Evolutionary conservation across 495 filamentous ascomycete genomes (phyloP).

Genomic region (Lichenothelia convexa): DNA sequence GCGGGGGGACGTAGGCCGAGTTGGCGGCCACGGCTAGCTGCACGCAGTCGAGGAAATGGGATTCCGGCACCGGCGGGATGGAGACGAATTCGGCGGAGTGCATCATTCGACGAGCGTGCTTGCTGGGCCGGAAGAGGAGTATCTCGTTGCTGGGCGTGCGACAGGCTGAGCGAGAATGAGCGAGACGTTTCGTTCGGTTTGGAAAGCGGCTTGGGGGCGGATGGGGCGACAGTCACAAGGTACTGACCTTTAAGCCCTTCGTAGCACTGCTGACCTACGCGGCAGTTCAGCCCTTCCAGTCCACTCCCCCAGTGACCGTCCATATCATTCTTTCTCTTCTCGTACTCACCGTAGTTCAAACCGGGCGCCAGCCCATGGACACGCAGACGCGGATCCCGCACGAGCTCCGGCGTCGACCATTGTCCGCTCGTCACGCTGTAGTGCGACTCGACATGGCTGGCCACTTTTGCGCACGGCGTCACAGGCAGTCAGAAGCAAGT

Average conservation of each 20-base stretch:
- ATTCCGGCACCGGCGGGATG: conserved; percentile 54
- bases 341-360: conserved; percentile 77
- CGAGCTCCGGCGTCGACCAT: conserved; percentile 59
- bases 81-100: conserved; percentile 61
- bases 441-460: conserved; percentile 58
- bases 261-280: conserved; percentile 60
- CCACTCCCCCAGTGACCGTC: too few relatives aligned
- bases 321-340: too few relatives aligned
- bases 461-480: too few relatives aligned
- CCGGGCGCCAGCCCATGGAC: conserved; percentile 82
- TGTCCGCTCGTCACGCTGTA: conserved; percentile 48
- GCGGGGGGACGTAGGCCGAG: conserved; percentile 73
- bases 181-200: too few relatives aligned
- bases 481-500: too few relatives aligned
- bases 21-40: conserved; percentile 65
- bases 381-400: conserved; percentile 56
- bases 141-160: conserved; percentile 46
- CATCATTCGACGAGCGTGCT: conserved; percentile 67
- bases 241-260: conserved; percentile 91
- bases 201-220: too few relatives aligned
- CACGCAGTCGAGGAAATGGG: conserved; percentile 55
- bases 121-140: conserved; percentile 61
- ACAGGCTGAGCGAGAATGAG: too few relatives aligned
- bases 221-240: too few relatives aligned
- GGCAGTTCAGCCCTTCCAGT: too few relatives aligned